Evolutionary conservation across 2,329 filamentous ascomycete species (phyloP), one percentile per base, ranked within the genome.

Genomic region (Penicillium hesseltinei): DNA sequence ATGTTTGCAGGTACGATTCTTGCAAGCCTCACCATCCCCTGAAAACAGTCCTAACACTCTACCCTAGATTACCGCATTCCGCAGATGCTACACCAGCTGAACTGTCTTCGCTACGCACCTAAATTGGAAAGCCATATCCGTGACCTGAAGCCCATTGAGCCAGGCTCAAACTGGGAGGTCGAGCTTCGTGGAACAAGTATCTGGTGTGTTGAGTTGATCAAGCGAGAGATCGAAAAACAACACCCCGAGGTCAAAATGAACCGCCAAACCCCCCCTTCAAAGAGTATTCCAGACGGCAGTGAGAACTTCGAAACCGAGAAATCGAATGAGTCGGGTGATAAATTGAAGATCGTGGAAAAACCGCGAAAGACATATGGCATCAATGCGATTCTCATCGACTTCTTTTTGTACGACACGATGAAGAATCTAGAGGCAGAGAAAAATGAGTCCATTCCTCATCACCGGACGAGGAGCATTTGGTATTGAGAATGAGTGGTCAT

Each of bases 331-430:
- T 45, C 47, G 17, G 57, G 62, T 17, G 52, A 61, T 48, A 40
- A 56, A 44, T n/a, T 49, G 61, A 51, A 57, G 46, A 54, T 56
- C 43, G 25, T 60, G 21, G 44, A 67, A 60, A 51, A 63, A 61
- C 33, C 62, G 43, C 56, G 56, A 51, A 57, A 65, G 57, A 59
- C 62, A 60, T 66, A 64, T 65, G 77, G 78, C 17, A 74, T 88
- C 61, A 99, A 99, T 71, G 92, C 94, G 27, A 91, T 97, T 39
- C 75, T 99, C 66, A 94, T 99, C 62, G 94, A 99, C 75, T 99
- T 97, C 76, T 96, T 97, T 74, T 79, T 99, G 54, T 99, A 99
- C 71, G 94, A 99, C 76, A 86, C 89, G 19, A 92, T 94, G 77
- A 99, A 97, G 74, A 88, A 91, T 69, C 74, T 89, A 71, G 93